phyloP scores from a whole-genome alignment of 495 filamentous ascomycete genomes.

The Trichocladium uniseriatum region DNA sequence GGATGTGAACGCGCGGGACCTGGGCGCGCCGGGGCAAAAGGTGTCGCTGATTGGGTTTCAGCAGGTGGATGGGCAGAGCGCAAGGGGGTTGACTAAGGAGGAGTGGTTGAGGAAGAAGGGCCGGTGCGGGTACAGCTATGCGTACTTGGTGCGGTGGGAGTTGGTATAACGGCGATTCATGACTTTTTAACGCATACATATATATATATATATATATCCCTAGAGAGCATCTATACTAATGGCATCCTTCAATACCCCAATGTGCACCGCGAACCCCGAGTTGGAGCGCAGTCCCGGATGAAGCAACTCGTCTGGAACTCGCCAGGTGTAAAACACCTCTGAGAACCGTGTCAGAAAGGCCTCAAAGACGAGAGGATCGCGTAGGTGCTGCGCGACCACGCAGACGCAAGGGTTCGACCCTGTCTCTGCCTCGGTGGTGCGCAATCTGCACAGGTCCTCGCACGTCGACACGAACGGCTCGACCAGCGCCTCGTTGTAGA shows the following conservation, averaged over 20 bases:
- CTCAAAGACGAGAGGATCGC: constrained; percentile 77
- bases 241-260: constrained; percentile 44
- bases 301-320: constrained; percentile 54
- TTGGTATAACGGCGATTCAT: constrained; percentile 41
- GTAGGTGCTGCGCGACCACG: constrained; percentile 76
- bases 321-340: constrained; percentile 60
- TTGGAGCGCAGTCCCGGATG: constrained; percentile 45
- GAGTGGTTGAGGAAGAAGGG: constrained; percentile 56
- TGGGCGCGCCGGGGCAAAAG: constrained; percentile 62
- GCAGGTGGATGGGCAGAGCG: constrained; percentile 53
- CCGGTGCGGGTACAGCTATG: constrained; percentile 51
- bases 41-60: constrained; percentile 54
- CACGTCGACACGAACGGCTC: constrained; percentile 77
- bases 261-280: constrained; percentile 57
- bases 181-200: too few relatives aligned
- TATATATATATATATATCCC: neutral
- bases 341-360: constrained; percentile 63
- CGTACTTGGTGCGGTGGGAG: constrained; percentile 59
- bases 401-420: constrained; percentile 33
- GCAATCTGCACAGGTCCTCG: constrained; percentile 60
- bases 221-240: neutral
- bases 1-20: constrained; percentile 53
- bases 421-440: constrained; percentile 17
- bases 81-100: constrained; percentile 55
- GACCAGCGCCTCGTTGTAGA: constrained; percentile 82